A percentile compares a stretch with the other conserved stretches of the same genome.
Evolutionary conservation across 2,329 filamentous ascomycete genomes (phyloP).

Genomic region (Monilinia laxa): DNA sequence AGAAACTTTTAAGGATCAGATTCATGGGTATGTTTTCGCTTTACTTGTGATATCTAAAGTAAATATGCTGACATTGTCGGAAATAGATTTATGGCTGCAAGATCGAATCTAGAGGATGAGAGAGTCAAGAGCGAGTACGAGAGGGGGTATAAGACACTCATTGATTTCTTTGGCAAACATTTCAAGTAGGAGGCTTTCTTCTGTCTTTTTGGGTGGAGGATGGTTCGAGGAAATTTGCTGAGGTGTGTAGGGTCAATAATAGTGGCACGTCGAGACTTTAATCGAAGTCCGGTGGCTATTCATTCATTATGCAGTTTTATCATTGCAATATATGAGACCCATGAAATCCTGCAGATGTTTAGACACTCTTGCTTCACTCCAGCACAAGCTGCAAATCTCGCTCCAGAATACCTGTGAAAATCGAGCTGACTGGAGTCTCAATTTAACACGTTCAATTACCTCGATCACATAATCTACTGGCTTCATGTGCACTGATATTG

Average conservation of each 20-base stretch:
- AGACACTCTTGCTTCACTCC: neutral
- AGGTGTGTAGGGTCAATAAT: constrained; percentile 9
- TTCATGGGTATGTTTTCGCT: constrained; percentile 47
- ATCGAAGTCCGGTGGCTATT: neutral
- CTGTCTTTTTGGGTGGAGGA: neutral
- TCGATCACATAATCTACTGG: neutral
- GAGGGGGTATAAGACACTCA: constrained; percentile 49
- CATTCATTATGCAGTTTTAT: neutral
- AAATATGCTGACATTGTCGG: neutral
- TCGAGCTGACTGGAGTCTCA: neutral
- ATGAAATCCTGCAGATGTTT: too few relatives aligned
- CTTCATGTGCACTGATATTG: neutral
- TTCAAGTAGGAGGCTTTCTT: constrained; percentile 31
- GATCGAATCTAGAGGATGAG: constrained; percentile 48
- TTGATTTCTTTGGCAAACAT: constrained; percentile 47
- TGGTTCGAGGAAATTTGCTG: neutral
- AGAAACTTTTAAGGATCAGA: constrained; percentile 51
- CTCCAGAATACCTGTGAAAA: neutral
- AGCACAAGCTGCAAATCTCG: neutral
- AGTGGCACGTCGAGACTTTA: constrained; percentile 1
- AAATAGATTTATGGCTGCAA: constrained; percentile 53
- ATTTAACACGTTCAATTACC: neutral
- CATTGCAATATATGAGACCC: neutral
- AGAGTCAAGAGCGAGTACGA: constrained; percentile 49
- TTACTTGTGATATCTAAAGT: neutral